Base-by-base conservation (phyloP, 2,329 filamentous ascomycete genomes). In the Cytospora leucostoma region DNA sequence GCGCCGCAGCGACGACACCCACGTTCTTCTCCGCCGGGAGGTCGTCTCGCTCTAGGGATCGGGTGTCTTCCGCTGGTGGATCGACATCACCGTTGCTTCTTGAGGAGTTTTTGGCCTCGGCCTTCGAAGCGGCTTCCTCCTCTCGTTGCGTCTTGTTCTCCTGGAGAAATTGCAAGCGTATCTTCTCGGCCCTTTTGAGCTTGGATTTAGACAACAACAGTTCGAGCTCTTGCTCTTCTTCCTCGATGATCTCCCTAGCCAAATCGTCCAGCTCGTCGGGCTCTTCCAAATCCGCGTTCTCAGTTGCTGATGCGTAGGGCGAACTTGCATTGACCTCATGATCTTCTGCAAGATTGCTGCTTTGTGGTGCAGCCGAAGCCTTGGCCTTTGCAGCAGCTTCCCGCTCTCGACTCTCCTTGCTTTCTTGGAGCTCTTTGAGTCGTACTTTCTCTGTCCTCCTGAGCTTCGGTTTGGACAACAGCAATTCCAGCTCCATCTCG, bases 151-250 rank as follows among this genome's bases (percentile, higher is more conserved):
- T 38, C n/a, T 59, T 66, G 35, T 56, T 63, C 7, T 56, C 50
- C 51, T 64, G 61, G 15, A 66, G 38, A 5, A 44, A 61, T 19
- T 66, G 57, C 33, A 66, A 27, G 40, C 64, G 64, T 40, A 54
- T 33, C 27, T 53, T 66, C 11, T 66, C 64, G 5, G 38, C 0
- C 52, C 49, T 64, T 34, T 61, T 64, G 34, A 61, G 64, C 19
- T 66, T 66, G 27, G 54, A 19, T 17, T 61, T 58, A 34, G 57
- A 59, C n/a, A 64, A 21, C 49, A 66, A 47, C 1, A 59, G 1
- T 10, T 66, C 61, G 27, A 66, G 61, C 19, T 66, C 64, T 7
- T 38, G 5, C 40, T 66, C 64, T 44, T 65, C 64, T 32, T 66
- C 61, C 33, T 66, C 58, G 21, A 57, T 44, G 38, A 64, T 60